Evolutionary conservation across 2,329 filamentous ascomycete genomes (phyloP).

Genomic region (Knufia fluminis): DNA sequence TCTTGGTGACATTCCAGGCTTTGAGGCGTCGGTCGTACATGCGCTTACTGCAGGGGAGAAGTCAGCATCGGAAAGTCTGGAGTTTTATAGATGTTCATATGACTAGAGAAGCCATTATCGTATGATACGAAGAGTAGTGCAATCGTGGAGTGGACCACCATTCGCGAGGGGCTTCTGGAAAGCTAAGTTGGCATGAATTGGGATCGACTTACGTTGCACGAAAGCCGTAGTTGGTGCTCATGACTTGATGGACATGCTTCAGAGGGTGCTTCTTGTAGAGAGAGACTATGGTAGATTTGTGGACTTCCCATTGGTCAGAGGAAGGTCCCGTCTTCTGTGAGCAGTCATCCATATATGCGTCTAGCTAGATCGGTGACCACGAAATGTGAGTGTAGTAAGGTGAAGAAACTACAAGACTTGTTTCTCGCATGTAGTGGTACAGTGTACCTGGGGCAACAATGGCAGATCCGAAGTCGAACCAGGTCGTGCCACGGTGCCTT

Average conservation of each 20-base stretch:
- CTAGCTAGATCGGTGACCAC: background rate
- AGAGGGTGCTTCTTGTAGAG: background rate
- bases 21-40: slow-evolving; percentile 12
- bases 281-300: background rate
- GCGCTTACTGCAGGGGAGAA: slow-evolving; percentile 3
- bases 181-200: too few relatives aligned
- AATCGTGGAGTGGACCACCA: too few relatives aligned
- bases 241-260: background rate
- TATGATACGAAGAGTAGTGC: too few relatives aligned
- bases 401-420: background rate
- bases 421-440: background rate
- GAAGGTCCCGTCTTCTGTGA: background rate
- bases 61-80: too few relatives aligned
- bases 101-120: too few relatives aligned
- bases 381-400: background rate
- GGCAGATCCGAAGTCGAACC: background rate
- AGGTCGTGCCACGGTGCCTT: too few relatives aligned
- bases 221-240: background rate
- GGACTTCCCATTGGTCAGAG: background rate
- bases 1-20: slow-evolving; percentile 11
- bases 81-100: too few relatives aligned
- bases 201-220: background rate
- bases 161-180: too few relatives aligned
- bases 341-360: background rate
- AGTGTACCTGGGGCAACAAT: too few relatives aligned